Evolutionary conservation across 139 green algal species (phyloP).

Genomic region (Zygnema cylindricum): DNA sequence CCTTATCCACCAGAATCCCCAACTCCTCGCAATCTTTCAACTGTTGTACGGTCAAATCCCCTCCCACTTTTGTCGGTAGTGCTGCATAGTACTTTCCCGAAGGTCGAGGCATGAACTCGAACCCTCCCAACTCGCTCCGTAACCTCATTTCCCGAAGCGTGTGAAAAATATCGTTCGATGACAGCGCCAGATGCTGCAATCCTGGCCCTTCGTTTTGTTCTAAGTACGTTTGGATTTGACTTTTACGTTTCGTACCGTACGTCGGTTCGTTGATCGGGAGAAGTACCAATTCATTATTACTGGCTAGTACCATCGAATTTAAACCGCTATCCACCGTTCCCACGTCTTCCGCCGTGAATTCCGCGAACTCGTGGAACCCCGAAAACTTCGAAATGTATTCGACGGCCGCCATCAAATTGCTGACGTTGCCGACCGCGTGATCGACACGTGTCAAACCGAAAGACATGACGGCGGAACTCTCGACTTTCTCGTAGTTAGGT

Average conservation of each 20-base stretch:
- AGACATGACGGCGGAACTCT: neutral
- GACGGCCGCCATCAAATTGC: slow-evolving; percentile 75
- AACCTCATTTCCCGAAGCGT: slow-evolving; percentile 81
- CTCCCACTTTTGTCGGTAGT: slow-evolving; percentile 52
- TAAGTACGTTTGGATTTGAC: slow-evolving; percentile 88
- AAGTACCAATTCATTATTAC: slow-evolving; percentile 94
- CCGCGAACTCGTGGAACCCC: slow-evolving; percentile 96
- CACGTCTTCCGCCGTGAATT: slow-evolving; percentile 96
- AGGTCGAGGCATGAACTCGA: slow-evolving; percentile 88
- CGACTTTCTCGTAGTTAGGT: slow-evolving; percentile 74
- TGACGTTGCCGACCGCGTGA: slow-evolving; percentile 95
- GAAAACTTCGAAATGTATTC: slow-evolving; percentile 87
- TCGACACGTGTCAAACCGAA: slow-evolving; percentile 77
- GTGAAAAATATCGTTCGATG: slow-evolving; percentile 91
- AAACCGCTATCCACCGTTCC: slow-evolving; percentile 80
- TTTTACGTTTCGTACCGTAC: slow-evolving; percentile 44
- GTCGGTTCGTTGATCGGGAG: slow-evolving; percentile 82
- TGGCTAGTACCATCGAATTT: slow-evolving; percentile 81
- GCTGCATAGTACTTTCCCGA: slow-evolving; percentile 84
- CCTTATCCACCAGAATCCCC: slow-evolving; percentile 92
- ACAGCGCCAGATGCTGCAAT: slow-evolving; percentile 97
- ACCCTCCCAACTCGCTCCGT: slow-evolving; percentile 71
- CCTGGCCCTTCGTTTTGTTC: slow-evolving; percentile 97
- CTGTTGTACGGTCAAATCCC: slow-evolving; percentile 56
- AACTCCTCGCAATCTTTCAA: slow-evolving; percentile 81